Base-by-base conservation (phyloP, 371 early-diverging fungal species). In the Batkoa obscura region DNA sequence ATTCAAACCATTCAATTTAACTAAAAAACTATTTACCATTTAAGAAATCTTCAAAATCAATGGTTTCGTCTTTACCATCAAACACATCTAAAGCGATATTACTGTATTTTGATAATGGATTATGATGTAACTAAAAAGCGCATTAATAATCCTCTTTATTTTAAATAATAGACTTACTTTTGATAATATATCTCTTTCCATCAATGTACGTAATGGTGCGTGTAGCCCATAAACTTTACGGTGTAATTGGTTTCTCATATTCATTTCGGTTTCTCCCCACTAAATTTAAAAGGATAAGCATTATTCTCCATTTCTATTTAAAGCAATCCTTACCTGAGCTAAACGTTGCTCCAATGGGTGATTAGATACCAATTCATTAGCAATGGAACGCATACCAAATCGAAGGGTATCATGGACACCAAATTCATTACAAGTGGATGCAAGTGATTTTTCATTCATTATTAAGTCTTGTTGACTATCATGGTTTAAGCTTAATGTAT, bases 21-120 rank as follows among this genome's bases (percentile, higher is more conserved):
- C 5, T 3, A 43, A 37, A 23, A 50, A 10, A 50, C 36, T 34
- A 59, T 72, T 66, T 65, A 78, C 84, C 80, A 51, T 83, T 81
- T 60, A 90, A 75, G 64, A 91, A 79, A 60, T 95, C 96, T 65
- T 87, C 86, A 54, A 88, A 80, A 49, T 88, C 94, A 60, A 94
- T 80, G 8, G 83, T 76, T 56, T 82, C 81, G 64, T 93, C 94
- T 61, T 72, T 77, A 53, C 94, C 94, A 59, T 70, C 68, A 57
- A 95, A 71, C 57, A 93, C 87, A 69, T 92, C 90, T 57, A 86
- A 58, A 50, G 81, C 85, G 2, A 92, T 62, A 61, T 83, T 86
- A 46, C 86, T 78, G 8, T 74, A 70, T 50, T 83, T 78, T 42
- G 88, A 64, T 53, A 78, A 73, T 37, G 86, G 83, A 49, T 74